phyloP scores from a whole-genome alignment of 495 filamentous ascomycete genomes.

The Talaromyces wortmannii region DNA sequence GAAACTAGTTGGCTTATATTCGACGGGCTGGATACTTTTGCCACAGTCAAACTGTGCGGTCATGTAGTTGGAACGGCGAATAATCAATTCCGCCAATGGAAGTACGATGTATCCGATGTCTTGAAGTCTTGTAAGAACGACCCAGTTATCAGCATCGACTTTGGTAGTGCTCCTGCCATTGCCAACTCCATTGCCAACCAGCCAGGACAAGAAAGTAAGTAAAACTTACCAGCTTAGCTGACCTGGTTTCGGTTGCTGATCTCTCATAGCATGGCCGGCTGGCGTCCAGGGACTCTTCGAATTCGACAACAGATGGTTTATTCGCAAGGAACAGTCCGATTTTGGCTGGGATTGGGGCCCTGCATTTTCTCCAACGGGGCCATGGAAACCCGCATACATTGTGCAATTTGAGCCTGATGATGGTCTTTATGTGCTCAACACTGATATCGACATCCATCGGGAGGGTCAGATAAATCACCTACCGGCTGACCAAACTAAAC shows the following conservation, averaged over 20 bases:
- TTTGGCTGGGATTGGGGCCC: constrained; percentile 72
- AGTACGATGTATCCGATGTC: constrained; percentile 55
- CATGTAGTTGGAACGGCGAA: constrained; percentile 55
- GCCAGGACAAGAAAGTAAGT: constrained; percentile 43
- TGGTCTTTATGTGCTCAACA: constrained; percentile 47
- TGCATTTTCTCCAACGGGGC: constrained; percentile 58
- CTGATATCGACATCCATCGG: constrained; percentile 54
- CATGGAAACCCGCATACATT: constrained; percentile 56
- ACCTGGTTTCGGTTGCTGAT: background rate
- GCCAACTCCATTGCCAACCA: constrained; percentile 46
- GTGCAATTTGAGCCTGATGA: constrained; percentile 43
- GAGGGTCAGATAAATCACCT: constrained; percentile 54
- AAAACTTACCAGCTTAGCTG: background rate
- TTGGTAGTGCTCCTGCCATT: constrained; percentile 49
- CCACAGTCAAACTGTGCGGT: constrained; percentile 54
- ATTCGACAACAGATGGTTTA: constrained; percentile 53
- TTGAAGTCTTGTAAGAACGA: constrained; percentile 34
- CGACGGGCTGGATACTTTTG: constrained; percentile 62
- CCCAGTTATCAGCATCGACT: constrained; percentile 43
- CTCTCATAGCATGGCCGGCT: constrained; percentile 33
- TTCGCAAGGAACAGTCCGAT: constrained; percentile 64
- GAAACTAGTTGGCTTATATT: constrained; percentile 50
- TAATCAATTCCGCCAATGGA: constrained; percentile 68
- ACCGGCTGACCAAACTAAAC: constrained; percentile 50
- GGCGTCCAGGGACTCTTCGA: constrained; percentile 32